These are phyloP conservation scores for Nannochloropsis oceanica DNA, from an alignment of 108 stramenopile genomes.

Conservation along the genomic window DNA sequence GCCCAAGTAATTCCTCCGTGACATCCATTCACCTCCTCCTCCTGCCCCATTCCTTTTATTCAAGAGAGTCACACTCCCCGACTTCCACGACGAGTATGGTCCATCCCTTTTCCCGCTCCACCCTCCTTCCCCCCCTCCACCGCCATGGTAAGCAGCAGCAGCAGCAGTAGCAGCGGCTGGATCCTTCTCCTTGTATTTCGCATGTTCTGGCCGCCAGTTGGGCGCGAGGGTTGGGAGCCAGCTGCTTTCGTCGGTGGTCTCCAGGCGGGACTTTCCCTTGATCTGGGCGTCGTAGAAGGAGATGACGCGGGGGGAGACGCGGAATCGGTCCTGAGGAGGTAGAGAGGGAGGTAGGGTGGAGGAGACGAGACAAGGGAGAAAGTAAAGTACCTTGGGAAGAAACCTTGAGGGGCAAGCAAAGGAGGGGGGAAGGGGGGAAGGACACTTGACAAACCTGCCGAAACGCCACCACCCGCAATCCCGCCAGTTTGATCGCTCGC, in stretches of 20 bases:
- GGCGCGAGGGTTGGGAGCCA: neutral
- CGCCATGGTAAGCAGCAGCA: neutral
- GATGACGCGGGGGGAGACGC: neutral
- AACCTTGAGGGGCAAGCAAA: neutral
- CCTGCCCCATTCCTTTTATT: neutral
- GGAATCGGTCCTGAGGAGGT: neutral
- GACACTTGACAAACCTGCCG: neutral
- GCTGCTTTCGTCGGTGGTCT: neutral
- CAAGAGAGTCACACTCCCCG: neutral
- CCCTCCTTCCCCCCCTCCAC: neutral
- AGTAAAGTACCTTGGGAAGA: neutral
- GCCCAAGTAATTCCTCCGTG: neutral
- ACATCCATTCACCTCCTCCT: neutral
- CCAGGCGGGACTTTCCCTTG: neutral
- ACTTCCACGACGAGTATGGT: neutral
- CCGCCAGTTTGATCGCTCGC: constrained; percentile 2
- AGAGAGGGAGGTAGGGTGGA: neutral
- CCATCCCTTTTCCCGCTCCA: neutral
- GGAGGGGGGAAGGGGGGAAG: neutral
- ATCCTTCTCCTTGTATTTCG: neutral
- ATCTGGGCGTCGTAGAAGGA: neutral
- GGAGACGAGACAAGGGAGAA: neutral
- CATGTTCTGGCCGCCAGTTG: neutral
- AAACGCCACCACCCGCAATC: neutral
- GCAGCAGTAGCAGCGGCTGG: too few species aligned